phyloP scores from a whole-genome alignment of 768 basidiomycete species.

The Myochromella boudieri region DNA sequence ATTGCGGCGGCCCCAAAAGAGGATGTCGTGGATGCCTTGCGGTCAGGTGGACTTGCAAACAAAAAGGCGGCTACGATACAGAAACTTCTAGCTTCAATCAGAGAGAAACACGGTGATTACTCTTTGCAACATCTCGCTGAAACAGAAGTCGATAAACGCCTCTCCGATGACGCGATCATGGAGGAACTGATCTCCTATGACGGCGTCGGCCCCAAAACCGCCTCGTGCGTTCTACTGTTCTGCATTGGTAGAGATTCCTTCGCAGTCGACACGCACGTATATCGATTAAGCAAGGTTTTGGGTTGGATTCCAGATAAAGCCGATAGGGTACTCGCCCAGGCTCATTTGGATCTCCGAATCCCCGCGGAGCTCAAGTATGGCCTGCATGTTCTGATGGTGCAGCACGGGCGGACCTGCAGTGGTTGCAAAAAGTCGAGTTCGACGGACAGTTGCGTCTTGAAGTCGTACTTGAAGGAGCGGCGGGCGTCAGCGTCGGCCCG shows the following conservation, averaged over 20 bases:
- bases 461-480: constrained; percentile 26
- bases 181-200: constrained; percentile 52
- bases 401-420: constrained; percentile 52
- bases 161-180: constrained; percentile 53
- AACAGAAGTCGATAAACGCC: constrained; percentile 19
- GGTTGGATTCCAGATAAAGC: constrained; percentile 50
- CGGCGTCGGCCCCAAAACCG: constrained; percentile 65
- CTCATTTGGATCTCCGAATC: constrained; percentile 52
- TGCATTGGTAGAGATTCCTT: constrained; percentile 61
- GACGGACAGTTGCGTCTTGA: too few species aligned
- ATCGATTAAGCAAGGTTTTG: constrained; percentile 48
- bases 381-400: constrained; percentile 58
- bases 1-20: constrained; percentile 43
- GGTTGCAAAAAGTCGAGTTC: constrained; percentile 59
- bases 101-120: constrained; percentile 47
- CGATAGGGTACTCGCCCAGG: constrained; percentile 53
- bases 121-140: constrained; percentile 56
- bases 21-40: constrained; percentile 48
- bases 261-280: constrained; percentile 67
- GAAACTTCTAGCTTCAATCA: constrained; percentile 40
- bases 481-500: background rate
- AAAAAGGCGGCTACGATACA: constrained; percentile 60
- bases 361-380: constrained; percentile 56
- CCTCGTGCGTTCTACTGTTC: constrained; percentile 61
- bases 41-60: constrained; percentile 57